Percentiles rank a stretch among this genome's conserved stretches.
phyloP scores from a whole-genome alignment of 2,329 filamentous ascomycete genomes.

The Aureobasidium vineae region DNA sequence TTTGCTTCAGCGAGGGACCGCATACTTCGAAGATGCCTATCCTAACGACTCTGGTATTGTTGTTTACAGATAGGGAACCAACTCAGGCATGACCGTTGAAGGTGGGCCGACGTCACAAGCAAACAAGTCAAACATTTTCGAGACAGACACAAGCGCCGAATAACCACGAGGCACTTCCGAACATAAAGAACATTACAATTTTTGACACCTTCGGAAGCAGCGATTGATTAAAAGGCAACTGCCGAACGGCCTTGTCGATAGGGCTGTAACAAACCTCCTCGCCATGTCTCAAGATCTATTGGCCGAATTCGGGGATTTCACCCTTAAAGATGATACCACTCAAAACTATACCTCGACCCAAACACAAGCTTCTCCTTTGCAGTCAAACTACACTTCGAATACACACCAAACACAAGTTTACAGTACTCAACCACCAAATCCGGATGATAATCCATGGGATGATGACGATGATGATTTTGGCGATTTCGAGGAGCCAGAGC shows the following conservation, averaged over 20 bases:
- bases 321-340: slow-evolving; percentile 27
- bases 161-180: slow-evolving; percentile 6
- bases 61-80: slow-evolving; percentile 9
- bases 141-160: slow-evolving; percentile 2
- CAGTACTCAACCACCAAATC: slow-evolving; percentile 26
- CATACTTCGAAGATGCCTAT: slow-evolving; percentile 30
- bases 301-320: slow-evolving; percentile 49
- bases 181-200: not conserved
- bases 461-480: slow-evolving; percentile 38
- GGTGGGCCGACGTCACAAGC: slow-evolving; percentile 19
- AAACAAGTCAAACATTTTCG: slow-evolving; percentile 24
- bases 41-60: not conserved
- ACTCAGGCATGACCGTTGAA: slow-evolving; percentile 12
- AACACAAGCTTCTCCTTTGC: slow-evolving; percentile 24
- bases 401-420: too few species aligned
- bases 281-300: slow-evolving; percentile 56
- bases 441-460: slow-evolving; percentile 35
- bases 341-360: slow-evolving; percentile 13
- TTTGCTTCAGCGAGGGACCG: slow-evolving; percentile 37
- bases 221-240: too few species aligned
- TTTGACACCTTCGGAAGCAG: not conserved
- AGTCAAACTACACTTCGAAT: slow-evolving; percentile 29
- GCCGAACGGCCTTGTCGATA: not conserved
- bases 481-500: slow-evolving; percentile 35
- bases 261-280: not conserved